Conservation (phyloP, 495 filamentous ascomycete genomes). For the Poronia punctata region DNA sequence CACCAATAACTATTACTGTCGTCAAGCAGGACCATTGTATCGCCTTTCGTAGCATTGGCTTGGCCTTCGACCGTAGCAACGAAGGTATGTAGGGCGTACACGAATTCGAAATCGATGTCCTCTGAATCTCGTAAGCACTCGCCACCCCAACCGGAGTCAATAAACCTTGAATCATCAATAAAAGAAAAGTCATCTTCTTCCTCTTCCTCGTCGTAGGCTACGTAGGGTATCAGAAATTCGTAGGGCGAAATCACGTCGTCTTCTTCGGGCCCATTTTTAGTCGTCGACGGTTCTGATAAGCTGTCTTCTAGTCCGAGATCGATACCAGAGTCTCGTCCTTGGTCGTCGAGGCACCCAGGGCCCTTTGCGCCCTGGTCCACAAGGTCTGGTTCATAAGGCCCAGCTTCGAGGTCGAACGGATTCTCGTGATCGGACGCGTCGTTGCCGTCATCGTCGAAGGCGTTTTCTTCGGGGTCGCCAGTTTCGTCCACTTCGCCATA, state of each 20-base stretch:
- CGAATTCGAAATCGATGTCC: conserved; percentile 99
- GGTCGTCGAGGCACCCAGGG: conserved; percentile 9
- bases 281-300: conserved; percentile 1
- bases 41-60: conserved; percentile 95
- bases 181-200: conserved; percentile 40
- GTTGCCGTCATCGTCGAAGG: conserved; percentile 19
- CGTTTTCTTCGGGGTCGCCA: conserved; percentile 20
- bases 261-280: conserved; percentile 2
- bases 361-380: conserved; percentile 2
- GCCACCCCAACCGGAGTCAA: conserved; percentile 63
- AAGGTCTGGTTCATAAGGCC: conserved; percentile 11
- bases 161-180: conserved; percentile 47
- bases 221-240: conserved; percentile 26
- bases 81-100: conserved; percentile 97
- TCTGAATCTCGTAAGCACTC: conserved; percentile 80
- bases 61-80: conserved; percentile 96
- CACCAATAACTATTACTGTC: conserved; percentile 99
- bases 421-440: conserved; percentile 15
- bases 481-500: conserved; percentile 32
- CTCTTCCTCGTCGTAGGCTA: conserved; percentile 34
- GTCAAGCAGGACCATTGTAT: conserved; percentile 99
- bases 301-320: conserved; percentile 9
- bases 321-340: conserved; percentile 6
- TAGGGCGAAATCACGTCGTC: conserved; percentile 15
- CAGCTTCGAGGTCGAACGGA: conserved; percentile 9